Evolutionary conservation across 106 monocot genomes (phyloP), one percentile per base, ranked within the genome.

Genomic region (Allium fistulosum): DNA sequence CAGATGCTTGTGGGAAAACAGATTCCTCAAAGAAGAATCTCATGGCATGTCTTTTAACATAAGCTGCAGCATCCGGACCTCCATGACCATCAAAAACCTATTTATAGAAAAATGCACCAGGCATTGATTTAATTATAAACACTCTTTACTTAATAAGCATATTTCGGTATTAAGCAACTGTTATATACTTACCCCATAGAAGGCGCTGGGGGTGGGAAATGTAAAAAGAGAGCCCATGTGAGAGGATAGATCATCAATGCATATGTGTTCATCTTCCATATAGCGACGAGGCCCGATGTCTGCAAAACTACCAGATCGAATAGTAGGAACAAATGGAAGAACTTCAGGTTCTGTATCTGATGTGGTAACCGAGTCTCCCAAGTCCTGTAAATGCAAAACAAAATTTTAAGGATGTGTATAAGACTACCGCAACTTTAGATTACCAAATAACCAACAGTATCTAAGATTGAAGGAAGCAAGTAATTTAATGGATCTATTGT

Each of bases 11-110:
- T 10, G 93, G 93, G 26, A 93, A 93, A 17, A 75, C 79, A 11
- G 77, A 56, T 53, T 89, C 80, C 61, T 93, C 80, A 70, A 89
- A 89, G 56, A 93, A 77, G 16, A 93, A 66, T 48, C 78, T 80
- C 8, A 84, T 73, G 13, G 81, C 93, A 72, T 93, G 83, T 51
- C 67, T 84, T 51, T 80, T 86, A 12, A 93, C 72, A 64, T 80
- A 89, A 16, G 88, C 76, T 58, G 92, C 88, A 16, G 85, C 92
- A 62, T 93, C 92, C 8, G 85, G 74, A 16, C 92, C 92, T 27
- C 85, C 92, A 83, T 93, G 92, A 3, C 92, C 92, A 85, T 93
- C 92, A 77, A 93, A 93, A 8, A 91, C 75, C 91, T 91, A 28
- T n/a, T 56, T 16, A 28, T 17, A 78, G 26, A 8, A 16, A 71